Conservation (phyloP, 2,329 filamentous ascomycete genomes). For the Calonectria hongkongensis region DNA sequence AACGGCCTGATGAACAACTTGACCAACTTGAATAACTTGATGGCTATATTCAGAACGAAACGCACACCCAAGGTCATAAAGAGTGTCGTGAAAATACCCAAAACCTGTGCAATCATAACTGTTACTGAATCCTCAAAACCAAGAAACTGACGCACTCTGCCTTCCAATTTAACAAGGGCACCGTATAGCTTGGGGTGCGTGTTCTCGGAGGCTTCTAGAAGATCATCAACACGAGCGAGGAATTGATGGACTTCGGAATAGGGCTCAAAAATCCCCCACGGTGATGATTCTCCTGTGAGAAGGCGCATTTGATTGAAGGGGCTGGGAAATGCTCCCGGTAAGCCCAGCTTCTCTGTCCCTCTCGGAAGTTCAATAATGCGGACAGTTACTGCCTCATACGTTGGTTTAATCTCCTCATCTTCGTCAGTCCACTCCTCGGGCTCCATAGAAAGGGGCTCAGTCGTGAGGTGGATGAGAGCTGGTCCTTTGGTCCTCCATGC, state of each 20-base stretch:
- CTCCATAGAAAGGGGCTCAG: not conserved
- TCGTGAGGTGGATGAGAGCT: slow-evolving; percentile 35
- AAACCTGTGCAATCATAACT: not conserved
- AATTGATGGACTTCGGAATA: not conserved
- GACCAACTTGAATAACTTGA: no score
- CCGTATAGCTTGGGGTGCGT: not conserved
- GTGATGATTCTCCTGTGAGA: slow-evolving; percentile 2
- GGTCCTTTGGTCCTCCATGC: slow-evolving; percentile 31
- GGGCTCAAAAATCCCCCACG: not conserved
- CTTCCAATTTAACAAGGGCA: not conserved
- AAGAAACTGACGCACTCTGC: not conserved
- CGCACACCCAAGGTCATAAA: not conserved
- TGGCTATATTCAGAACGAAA: not conserved
- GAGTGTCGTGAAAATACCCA: not conserved
- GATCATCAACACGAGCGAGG: not conserved
- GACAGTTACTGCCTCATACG: slow-evolving; percentile 8
- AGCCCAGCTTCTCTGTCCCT: not conserved
- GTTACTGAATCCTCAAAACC: not conserved
- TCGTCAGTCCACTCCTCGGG: not conserved
- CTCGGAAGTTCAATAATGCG: slow-evolving; percentile 33
- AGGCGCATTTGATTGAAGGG: slow-evolving; percentile 30
- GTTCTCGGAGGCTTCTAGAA: not conserved
- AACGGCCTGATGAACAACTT: not conserved
- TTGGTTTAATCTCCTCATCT: not conserved
- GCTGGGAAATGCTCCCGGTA: slow-evolving; percentile 31